Base-by-base conservation (phyloP, 2,329 filamentous ascomycete species). In the Trichoderma sp. region DNA sequence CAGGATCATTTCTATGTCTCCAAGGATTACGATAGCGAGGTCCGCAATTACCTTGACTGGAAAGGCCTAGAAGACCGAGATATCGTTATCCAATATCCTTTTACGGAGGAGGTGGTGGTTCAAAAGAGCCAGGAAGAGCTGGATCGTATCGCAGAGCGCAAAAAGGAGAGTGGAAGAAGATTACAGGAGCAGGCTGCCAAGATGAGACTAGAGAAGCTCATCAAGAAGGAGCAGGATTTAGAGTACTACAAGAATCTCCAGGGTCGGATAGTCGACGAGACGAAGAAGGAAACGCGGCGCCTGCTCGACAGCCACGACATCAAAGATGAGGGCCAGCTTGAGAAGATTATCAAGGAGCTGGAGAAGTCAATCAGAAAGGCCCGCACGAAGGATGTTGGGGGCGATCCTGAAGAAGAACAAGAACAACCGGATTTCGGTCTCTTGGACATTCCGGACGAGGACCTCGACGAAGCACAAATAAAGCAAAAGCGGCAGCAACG, bases 61-160 rank as follows among this genome's bases (percentile, higher is more conserved):
- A 92, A 90, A 0, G 94, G 93, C 0, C 82, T 99, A 0, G 94
- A 98, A 74, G 93, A 97, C 71, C 86, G 95, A 48, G 92, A 98
- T 74, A 86, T 90, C 71, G 89, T 97, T 53, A 88, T 99, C 5
- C 95, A 99, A 76, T 96, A 96, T 73, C 95, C 95, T 0, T 99
- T 88, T 76, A 96, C 92, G 0, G 95, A 99, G 78, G 94, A 97
- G 71, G 84, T 98, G 3, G 83, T 97, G 2, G 80, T 94, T 0
- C 92, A 97, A 76, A 99, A 99, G 82, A 95, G 91, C 2, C 92
- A 97, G 75, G 95, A 98, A 77, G 95, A 99, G 78, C 85, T 99
- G 17, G 93, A 92, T 2, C 86, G 89, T 48, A 92, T 96, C 71
- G 93, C 94, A 12, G 95, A 99, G 82, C 91, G 94, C 77, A 93